Conservation (phyloP, 768 basidiomycete species). For the Lactifluus piperatus region DNA sequence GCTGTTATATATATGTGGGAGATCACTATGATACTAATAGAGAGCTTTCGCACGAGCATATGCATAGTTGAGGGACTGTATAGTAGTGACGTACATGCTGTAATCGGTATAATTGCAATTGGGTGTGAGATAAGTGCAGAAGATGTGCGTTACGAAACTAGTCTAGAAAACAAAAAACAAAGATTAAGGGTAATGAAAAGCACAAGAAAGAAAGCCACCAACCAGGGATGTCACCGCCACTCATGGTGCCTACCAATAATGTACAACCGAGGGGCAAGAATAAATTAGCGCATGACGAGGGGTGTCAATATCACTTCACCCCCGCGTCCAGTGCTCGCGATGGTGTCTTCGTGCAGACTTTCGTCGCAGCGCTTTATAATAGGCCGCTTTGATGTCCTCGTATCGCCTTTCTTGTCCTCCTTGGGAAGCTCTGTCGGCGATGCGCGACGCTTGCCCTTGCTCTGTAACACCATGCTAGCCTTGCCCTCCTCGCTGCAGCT, state of each 20-base stretch:
- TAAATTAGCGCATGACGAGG: not conserved
- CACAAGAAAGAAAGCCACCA: not conserved
- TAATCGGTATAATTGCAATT: constrained; percentile 13
- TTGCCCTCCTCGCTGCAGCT: not conserved
- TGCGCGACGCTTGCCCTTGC: constrained; percentile 54
- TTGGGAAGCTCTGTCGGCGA: constrained; percentile 64
- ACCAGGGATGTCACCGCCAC: not conserved
- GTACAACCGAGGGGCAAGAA: not conserved
- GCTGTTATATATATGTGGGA: constrained; percentile 11
- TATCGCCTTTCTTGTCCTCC: constrained; percentile 49
- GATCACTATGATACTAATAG: constrained; percentile 13
- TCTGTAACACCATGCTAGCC: constrained; percentile 19
- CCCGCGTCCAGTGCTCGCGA: not conserved
- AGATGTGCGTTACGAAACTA: constrained; percentile 4
- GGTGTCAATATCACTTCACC: not conserved
- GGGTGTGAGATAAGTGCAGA: constrained; percentile 6
- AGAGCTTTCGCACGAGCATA: constrained; percentile 2
- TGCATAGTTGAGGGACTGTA: constrained; percentile 8
- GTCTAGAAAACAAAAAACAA: not conserved
- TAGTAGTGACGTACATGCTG: constrained; percentile 9
- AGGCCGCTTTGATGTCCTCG: constrained; percentile 53
- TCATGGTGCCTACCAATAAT: not conserved
- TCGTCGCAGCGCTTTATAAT: constrained; percentile 44
- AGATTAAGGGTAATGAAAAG: not conserved
- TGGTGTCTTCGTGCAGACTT: not conserved